Conservation (phyloP, 2,329 filamentous ascomycete species). For the Ceratocystis destructans region DNA sequence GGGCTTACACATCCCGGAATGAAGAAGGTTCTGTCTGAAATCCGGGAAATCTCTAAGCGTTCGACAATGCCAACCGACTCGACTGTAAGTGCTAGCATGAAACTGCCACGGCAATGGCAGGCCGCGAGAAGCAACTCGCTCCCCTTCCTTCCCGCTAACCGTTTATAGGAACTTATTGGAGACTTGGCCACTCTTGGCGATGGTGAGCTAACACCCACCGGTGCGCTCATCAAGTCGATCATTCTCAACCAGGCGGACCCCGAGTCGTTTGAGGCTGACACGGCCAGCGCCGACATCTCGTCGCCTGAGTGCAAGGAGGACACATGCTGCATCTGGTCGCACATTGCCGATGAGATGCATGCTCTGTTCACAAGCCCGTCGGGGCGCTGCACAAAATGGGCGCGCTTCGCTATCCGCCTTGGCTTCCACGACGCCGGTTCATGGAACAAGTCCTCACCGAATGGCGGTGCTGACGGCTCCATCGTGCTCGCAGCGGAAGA, state of each 20-base stretch:
- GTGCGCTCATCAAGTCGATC: conserved; percentile 29
- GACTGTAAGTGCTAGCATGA: conserved; percentile 4
- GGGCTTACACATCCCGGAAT: conserved; percentile 11
- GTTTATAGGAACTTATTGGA: conserved; percentile 26
- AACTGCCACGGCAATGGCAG: not conserved
- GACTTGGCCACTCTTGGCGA: conserved; percentile 27
- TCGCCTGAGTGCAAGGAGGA: conserved; percentile 27
- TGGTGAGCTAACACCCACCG: conserved; percentile 26
- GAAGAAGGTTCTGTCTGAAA: conserved; percentile 11
- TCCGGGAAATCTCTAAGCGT: conserved; percentile 1
- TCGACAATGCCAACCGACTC: conserved; percentile 9
- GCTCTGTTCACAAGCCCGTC: conserved; percentile 27
- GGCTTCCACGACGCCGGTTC: conserved; percentile 37
- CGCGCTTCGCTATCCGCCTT: conserved; percentile 33
- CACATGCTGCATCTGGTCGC: conserved; percentile 34
- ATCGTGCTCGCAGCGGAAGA: conserved; percentile 32
- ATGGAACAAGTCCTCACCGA: conserved; percentile 29
- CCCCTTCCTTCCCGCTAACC: not conserved
- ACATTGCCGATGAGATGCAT: conserved; percentile 31
- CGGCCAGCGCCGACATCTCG: conserved; percentile 20
- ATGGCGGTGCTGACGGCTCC: conserved; percentile 36
- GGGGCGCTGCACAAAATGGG: conserved; percentile 32
- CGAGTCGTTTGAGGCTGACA: conserved; percentile 22
- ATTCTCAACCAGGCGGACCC: conserved; percentile 25
- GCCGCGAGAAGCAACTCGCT: not conserved